phyloP scores from a whole-genome alignment of 495 filamentous ascomycete genomes.

The Aspergillus coremiiformis region DNA sequence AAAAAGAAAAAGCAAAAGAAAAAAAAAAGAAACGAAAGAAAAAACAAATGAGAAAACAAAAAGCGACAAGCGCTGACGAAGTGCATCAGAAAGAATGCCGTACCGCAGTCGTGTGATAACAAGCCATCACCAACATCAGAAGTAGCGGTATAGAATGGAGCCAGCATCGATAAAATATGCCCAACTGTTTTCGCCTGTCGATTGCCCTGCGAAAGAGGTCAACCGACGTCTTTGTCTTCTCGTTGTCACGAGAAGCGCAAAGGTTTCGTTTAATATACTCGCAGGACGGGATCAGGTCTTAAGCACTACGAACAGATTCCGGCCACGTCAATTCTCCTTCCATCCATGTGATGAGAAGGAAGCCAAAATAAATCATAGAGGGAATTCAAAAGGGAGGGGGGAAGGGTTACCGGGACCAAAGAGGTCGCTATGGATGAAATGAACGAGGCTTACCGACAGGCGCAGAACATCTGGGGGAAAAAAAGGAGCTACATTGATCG shows the following conservation, averaged over 20 bases:
- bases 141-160: slow-evolving; percentile 9
- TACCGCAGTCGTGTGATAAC: slow-evolving; percentile 9
- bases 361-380: neutral
- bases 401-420: neutral
- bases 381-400: neutral
- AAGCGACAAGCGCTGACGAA: neutral
- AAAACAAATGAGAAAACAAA: too few relatives aligned
- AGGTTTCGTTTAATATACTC: slow-evolving; percentile 7
- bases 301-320: slow-evolving; percentile 16
- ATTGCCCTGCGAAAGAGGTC: neutral
- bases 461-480: neutral
- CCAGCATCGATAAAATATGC: neutral
- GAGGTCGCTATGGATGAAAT: neutral
- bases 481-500: neutral
- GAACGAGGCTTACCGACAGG: neutral
- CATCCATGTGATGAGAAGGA: slow-evolving; percentile 14
- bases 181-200: slow-evolving; percentile 2
- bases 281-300: slow-evolving; percentile 10
- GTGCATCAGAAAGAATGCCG: slow-evolving; percentile 2
- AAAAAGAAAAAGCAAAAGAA: neutral
- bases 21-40: neutral
- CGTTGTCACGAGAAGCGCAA: slow-evolving; percentile 16
- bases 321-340: slow-evolving; percentile 18
- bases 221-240: neutral
- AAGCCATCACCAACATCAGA: neutral